Evolutionary conservation across 495 filamentous ascomycete genomes (phyloP).

Genomic region (Penicillium samsonianum): DNA sequence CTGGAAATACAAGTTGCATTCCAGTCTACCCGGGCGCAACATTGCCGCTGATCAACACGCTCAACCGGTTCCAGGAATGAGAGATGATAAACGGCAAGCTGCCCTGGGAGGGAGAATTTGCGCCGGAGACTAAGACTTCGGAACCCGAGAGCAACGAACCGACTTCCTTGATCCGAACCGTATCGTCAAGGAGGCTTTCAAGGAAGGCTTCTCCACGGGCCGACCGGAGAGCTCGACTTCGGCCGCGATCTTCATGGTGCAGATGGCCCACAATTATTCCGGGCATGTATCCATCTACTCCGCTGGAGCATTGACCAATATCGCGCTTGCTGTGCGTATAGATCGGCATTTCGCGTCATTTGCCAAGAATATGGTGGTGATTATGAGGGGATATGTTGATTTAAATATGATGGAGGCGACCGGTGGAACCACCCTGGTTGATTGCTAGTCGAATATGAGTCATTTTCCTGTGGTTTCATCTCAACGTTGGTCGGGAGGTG

Average conservation of each 20-base stretch:
- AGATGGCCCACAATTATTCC: no score
- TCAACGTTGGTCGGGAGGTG: slow-evolving; percentile 20
- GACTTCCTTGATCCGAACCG: slow-evolving; percentile 34
- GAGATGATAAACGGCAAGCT: slow-evolving; percentile 37
- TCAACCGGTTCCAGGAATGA: slow-evolving; percentile 33
- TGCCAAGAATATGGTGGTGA: slow-evolving; percentile 41
- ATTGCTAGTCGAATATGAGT: slow-evolving; percentile 38
- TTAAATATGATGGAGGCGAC: slow-evolving; percentile 39
- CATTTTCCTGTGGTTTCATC: neutral
- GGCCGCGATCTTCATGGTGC: no score
- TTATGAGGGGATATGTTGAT: slow-evolving; percentile 46
- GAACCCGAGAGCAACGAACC: slow-evolving; percentile 35
- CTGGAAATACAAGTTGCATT: slow-evolving; percentile 36
- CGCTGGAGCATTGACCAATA: no score
- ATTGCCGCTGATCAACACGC: slow-evolving; percentile 38
- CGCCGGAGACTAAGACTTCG: slow-evolving; percentile 30
- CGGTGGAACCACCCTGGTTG: slow-evolving; percentile 26
- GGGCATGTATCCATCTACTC: no score
- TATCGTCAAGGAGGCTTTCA: no score
- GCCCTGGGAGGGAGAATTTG: slow-evolving; percentile 38
- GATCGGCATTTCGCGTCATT: slow-evolving; percentile 40
- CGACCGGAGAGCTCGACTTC: no score
- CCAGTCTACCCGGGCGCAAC: slow-evolving; percentile 36
- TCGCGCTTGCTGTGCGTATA: no score
- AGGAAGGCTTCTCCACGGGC: no score